Conservation (phyloP, 2,329 filamentous ascomycete genomes). For the Fusarium compactum region DNA sequence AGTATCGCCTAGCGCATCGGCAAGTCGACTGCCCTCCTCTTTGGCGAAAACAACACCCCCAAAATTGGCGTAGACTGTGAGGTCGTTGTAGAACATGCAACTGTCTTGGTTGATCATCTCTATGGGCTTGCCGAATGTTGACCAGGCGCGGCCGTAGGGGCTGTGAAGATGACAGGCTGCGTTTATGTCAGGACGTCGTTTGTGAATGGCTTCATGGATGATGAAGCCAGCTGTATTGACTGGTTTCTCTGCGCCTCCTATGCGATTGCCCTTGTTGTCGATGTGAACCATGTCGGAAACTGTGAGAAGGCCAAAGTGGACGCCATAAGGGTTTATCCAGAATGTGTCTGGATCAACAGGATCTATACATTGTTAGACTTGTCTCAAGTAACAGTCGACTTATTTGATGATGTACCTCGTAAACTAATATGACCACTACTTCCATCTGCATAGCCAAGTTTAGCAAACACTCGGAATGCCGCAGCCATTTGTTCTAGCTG, state of each 20-base stretch:
- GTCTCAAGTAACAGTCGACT: no score
- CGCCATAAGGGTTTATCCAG: constrained; percentile 69
- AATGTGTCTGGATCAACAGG: constrained; percentile 52
- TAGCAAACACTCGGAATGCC: constrained; percentile 62
- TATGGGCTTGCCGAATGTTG: constrained; percentile 69
- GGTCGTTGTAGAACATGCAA: constrained; percentile 70
- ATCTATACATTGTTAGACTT: constrained; percentile 43
- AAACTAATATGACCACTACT: constrained; percentile 61
- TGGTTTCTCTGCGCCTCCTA: constrained; percentile 70
- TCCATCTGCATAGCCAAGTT: constrained; percentile 59
- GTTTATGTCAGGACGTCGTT: constrained; percentile 71
- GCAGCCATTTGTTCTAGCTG: constrained; percentile 56
- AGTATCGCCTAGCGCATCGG: constrained; percentile 67
- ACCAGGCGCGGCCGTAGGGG: constrained; percentile 74
- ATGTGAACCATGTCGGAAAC: constrained; percentile 76
- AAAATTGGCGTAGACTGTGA: constrained; percentile 71
- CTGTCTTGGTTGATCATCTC: constrained; percentile 78
- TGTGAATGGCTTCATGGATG: constrained; percentile 75
- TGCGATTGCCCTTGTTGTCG: constrained; percentile 67
- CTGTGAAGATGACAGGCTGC: constrained; percentile 76
- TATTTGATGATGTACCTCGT: constrained; percentile 21
- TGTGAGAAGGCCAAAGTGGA: constrained; percentile 73
- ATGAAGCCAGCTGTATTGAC: constrained; percentile 77
- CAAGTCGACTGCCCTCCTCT: constrained; percentile 72
- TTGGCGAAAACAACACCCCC: constrained; percentile 65